Conservation (phyloP, 345 rosid genomes). For the Eucalyptus leucophloia region DNA sequence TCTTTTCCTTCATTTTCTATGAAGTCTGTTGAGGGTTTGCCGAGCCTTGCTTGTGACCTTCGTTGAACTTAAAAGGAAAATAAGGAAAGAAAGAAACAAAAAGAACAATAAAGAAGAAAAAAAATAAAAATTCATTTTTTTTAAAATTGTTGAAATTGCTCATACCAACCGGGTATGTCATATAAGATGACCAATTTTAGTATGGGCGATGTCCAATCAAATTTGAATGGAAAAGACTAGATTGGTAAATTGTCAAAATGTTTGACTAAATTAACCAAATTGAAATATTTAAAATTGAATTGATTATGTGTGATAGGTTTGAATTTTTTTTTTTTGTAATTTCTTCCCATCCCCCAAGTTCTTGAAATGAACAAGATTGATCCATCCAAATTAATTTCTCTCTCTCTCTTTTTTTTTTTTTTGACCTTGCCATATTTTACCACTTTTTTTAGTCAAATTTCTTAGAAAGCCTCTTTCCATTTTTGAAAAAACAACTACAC, state of each 20-base stretch:
- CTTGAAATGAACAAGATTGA: neutral
- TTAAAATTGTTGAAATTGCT: too few species aligned
- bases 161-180: neutral
- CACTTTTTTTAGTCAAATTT: neutral
- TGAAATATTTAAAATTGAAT: accelerated
- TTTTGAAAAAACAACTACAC: neutral
- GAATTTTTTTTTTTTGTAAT: too few species aligned
- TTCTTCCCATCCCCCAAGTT: neutral
- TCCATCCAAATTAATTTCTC: neutral
- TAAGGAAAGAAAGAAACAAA: too few species aligned
- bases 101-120: too few species aligned
- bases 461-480: neutral
- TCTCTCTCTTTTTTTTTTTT: too few species aligned
- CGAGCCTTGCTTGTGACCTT: too few species aligned
- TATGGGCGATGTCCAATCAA: too few species aligned
- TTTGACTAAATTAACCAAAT: too few species aligned
- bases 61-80: neutral
- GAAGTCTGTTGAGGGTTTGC: neutral
- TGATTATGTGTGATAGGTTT: too few species aligned
- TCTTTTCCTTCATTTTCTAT: neutral
- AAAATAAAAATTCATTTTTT: neutral
- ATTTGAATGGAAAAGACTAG: accelerated
- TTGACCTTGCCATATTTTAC: neutral
- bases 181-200: too few species aligned
- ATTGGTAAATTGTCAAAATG: neutral